These are phyloP conservation scores for Ormosia emarginata DNA, from an alignment of 306 rosid genomes.

Conservation along the genomic window DNA sequence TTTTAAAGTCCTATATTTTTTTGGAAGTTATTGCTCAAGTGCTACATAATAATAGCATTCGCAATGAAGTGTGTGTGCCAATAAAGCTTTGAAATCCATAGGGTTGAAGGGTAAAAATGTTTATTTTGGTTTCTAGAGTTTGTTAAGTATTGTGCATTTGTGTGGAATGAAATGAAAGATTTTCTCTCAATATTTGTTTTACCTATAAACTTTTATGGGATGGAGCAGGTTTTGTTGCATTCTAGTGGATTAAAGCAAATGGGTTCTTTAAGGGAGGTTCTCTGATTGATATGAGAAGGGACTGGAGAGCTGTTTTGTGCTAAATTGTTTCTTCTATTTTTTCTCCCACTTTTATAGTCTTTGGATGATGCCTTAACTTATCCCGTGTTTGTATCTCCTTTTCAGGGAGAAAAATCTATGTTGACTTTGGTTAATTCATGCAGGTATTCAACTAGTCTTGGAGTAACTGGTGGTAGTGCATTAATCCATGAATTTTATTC, in stretches of 20 bases:
- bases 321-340: not conserved
- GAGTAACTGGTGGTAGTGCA: constrained; percentile 84
- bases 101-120: not conserved
- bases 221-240: not conserved
- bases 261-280: not conserved
- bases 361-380: not conserved
- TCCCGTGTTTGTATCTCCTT: not conserved
- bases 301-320: not conserved
- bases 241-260: not conserved
- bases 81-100: not conserved
- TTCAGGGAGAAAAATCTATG: not conserved
- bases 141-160: not conserved
- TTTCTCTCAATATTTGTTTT: not conserved
- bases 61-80: not conserved
- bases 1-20: not conserved
- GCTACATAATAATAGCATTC: not conserved
- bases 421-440: not conserved
- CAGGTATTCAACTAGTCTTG: constrained; percentile 94
- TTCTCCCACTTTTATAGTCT: not conserved
- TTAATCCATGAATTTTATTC: constrained; percentile 94
- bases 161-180: not conserved
- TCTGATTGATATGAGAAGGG: not conserved
- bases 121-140: not conserved
- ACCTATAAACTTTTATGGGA: not conserved
- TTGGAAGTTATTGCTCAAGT: not conserved